Evolutionary conservation across 2,329 filamentous ascomycete genomes (phyloP).

Genomic region (Fusarium zealandicum): DNA sequence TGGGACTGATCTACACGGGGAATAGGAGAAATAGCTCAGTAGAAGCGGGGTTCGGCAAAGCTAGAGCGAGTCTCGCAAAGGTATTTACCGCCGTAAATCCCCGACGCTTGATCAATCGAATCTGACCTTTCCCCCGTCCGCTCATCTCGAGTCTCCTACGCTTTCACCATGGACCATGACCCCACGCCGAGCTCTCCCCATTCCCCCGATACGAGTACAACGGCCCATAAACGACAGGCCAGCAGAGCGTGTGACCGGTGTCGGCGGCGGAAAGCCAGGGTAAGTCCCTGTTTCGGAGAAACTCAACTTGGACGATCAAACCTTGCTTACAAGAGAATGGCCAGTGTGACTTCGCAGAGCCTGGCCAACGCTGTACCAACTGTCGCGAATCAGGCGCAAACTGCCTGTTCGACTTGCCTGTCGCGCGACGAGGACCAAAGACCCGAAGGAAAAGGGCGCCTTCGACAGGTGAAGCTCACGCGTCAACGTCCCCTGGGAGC

Average conservation of each 20-base stretch:
- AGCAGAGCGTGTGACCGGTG: conserved; percentile 48
- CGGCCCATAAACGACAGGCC: conserved; percentile 30
- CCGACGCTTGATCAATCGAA: too few species aligned
- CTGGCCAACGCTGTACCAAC: conserved; percentile 40
- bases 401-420: conserved; percentile 50
- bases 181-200: conserved; percentile 30
- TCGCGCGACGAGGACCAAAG: conserved; percentile 50
- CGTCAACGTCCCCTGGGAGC: not conserved
- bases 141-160: not conserved
- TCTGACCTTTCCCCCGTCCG: not conserved
- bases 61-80: not conserved
- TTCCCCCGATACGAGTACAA: conserved; percentile 17
- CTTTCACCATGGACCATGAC: conserved; percentile 17
- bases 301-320: not conserved
- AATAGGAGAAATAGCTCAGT: conserved; percentile 23
- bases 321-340: not conserved
- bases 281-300: conserved; percentile 30
- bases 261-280: conserved; percentile 48
- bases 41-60: conserved; percentile 5
- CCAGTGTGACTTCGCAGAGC: conserved; percentile 42
- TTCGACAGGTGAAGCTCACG: not conserved
- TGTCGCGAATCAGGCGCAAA: conserved; percentile 44
- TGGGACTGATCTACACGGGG: conserved; percentile 25
- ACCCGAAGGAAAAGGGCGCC: conserved; percentile 12
- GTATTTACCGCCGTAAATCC: conserved; percentile 34